Evolutionary conservation across 139 green algal genomes (phyloP).

Genomic region (Axilococcus clingmanii): DNA sequence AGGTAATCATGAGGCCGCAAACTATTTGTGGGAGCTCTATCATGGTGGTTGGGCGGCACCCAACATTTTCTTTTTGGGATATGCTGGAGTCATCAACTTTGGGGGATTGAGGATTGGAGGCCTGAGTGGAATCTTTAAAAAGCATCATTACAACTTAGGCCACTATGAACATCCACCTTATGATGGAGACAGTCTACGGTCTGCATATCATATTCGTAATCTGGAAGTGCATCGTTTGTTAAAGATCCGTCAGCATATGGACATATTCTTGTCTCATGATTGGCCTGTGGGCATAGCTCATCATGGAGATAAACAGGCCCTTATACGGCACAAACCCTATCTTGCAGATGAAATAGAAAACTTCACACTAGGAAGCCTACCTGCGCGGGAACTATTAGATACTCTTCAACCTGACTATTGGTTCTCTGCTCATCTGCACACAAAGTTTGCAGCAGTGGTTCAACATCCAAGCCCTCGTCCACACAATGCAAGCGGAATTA

Average conservation of each 20-base stretch:
- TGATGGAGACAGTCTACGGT: constrained; percentile 53
- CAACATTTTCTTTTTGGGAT: constrained; percentile 94
- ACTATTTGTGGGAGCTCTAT: constrained; percentile 93
- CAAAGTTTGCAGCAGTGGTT: constrained; percentile 87
- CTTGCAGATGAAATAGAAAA: constrained; percentile 63
- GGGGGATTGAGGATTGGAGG: constrained; percentile 87
- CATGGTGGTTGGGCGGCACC: constrained; percentile 92
- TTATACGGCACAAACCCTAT: constrained; percentile 79
- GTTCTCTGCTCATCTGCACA: constrained; percentile 94
- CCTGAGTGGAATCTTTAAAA: constrained; percentile 88
- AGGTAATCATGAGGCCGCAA: constrained; percentile 95
- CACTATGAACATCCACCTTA: constrained; percentile 85
- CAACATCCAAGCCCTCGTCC: constrained; percentile 32
- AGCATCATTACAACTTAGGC: constrained; percentile 59
- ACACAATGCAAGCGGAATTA: constrained; percentile 16
- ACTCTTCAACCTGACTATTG: constrained; percentile 77
- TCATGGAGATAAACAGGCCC: constrained; percentile 62
- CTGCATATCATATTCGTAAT: constrained; percentile 80
- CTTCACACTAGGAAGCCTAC: constrained; percentile 57
- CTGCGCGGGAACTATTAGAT: constrained; percentile 52
- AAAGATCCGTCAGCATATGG: constrained; percentile 50
- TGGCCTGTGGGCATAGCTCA: constrained; percentile 81
- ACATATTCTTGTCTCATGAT: constrained; percentile 95
- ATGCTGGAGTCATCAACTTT: constrained; percentile 81
- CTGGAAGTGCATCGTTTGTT: constrained; percentile 72